Evolutionary conservation across 106 monocot species (phyloP).

Genomic region (Hemerocallis citrina): DNA sequence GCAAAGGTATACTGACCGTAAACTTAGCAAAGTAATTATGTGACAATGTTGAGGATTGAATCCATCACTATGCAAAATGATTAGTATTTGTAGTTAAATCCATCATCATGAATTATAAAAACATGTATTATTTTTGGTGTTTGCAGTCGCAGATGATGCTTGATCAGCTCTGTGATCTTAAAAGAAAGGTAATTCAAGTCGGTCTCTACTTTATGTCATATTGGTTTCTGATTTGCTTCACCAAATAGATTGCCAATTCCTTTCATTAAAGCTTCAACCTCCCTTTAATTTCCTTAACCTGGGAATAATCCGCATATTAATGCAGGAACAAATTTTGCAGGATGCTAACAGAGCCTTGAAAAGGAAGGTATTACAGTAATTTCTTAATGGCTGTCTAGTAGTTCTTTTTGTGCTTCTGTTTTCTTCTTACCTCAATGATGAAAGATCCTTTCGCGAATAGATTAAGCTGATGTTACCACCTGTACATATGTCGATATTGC

Average conservation of each 20-base stretch:
- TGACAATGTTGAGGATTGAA: too few species aligned
- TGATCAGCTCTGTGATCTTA: conserved; percentile 27
- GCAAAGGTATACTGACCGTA: too few species aligned
- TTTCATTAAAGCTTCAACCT: neutral
- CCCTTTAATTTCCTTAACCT: neutral
- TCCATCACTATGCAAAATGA: too few species aligned
- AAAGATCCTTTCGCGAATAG: too few species aligned
- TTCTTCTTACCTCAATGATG: neutral
- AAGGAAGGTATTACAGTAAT: conserved; percentile 26
- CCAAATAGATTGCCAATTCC: neutral
- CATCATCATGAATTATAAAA: too few species aligned
- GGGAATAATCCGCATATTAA: neutral
- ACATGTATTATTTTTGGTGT: too few species aligned
- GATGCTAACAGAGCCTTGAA: conserved; percentile 36
- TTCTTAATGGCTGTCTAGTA: neutral
- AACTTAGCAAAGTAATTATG: too few species aligned
- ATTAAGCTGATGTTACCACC: too few species aligned
- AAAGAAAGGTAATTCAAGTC: conserved; percentile 21
- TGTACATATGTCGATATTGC: too few species aligned
- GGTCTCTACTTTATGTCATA: neutral
- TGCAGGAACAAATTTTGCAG: conserved; percentile 47
- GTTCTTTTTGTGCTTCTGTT: neutral
- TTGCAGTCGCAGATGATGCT: conserved; percentile 32
- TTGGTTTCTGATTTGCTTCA: neutral
- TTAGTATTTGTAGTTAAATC: too few species aligned